phyloP scores from a whole-genome alignment of 2,329 filamentous ascomycete genomes.

The Colletotrichum coccodes region DNA sequence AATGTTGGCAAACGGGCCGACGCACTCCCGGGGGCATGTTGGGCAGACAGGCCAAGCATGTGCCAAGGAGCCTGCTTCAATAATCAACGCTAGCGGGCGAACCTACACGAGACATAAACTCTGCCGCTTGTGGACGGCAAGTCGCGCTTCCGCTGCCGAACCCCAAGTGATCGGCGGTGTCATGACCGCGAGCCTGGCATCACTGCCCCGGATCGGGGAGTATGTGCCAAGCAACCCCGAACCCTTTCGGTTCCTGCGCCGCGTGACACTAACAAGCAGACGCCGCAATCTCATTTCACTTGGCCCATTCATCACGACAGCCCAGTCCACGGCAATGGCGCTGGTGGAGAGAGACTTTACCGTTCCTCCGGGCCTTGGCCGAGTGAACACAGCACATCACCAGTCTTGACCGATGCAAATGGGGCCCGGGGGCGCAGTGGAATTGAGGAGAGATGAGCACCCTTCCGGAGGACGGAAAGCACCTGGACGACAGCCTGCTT shows the following conservation, averaged over 20 bases:
- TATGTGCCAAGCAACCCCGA: not conserved
- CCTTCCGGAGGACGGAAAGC: not conserved
- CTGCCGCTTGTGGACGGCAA: slow-evolving; percentile 2
- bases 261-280: not conserved
- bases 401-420: not conserved
- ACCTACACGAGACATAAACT: not conserved
- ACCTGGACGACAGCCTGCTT: not conserved
- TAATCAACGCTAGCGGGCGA: not conserved
- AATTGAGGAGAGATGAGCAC: slow-evolving; percentile 1
- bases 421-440: not conserved
- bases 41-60: not conserved
- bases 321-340: not conserved
- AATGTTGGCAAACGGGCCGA: not conserved
- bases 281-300: slow-evolving; percentile 4
- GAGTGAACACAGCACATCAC: slow-evolving; percentile 12
- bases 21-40: not conserved
- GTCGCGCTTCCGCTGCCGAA: slow-evolving; percentile 16
- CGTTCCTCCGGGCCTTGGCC: slow-evolving; percentile 11
- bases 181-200: not conserved
- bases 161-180: slow-evolving; percentile 14
- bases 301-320: slow-evolving; percentile 24
- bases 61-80: slow-evolving; percentile 18
- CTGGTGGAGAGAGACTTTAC: not conserved
- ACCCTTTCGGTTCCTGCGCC: not conserved
- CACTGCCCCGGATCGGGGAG: not conserved